Base-by-base conservation (phyloP, 192 early-diverging fungal species). In the Entomortierella parvispora region DNA sequence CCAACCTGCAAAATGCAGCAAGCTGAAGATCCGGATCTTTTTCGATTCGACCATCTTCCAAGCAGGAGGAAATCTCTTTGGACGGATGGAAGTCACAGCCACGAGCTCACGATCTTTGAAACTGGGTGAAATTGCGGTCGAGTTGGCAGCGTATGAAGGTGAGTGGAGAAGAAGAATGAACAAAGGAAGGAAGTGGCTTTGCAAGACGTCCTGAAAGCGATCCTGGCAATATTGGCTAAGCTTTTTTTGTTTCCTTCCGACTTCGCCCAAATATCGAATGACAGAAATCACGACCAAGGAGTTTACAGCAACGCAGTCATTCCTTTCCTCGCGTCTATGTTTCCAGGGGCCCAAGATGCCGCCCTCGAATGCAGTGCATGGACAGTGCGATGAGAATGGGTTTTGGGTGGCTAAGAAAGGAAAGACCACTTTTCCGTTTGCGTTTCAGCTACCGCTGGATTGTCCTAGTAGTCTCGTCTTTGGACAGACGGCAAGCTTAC, bases 391-490 rank as follows among this genome's bases (percentile, higher is more conserved):
- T 33, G 69, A 81, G 28, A 45, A 63, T 44, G 86, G 88, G 4
- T 86, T 79, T 62, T 90, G 87, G 85, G 70, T 65, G 28, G 89
- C 89, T 8, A 83, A 84, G 54, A 90, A 90, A 62, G 88, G 84
- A 45, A 90, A 88, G 65, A 89, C 89, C 15, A 85, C 85, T 0
- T 90, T 90, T 57, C 84, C 86, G 3, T 90, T 90, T 65, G 79
- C 88, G 11, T 90, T 90, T 58, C 80, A 87, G 28, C 74, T 90
- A 11, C 87, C 87, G n/a, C 65, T 77, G 25, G 88, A 90, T 53
- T 83, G 83, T 8, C 87, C 89, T 49, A 84, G 82, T 66, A 89
- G 84, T 9, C 69, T 86, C 60, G 62, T 71, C 31, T 89, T 83
- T 79, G 75, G 80, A 22, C 77, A 64, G 37, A 63, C 81, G 2